These are phyloP conservation scores for Penicillium flavigenum DNA, from an alignment of 495 filamentous ascomycete genomes.

Conservation along the genomic window DNA sequence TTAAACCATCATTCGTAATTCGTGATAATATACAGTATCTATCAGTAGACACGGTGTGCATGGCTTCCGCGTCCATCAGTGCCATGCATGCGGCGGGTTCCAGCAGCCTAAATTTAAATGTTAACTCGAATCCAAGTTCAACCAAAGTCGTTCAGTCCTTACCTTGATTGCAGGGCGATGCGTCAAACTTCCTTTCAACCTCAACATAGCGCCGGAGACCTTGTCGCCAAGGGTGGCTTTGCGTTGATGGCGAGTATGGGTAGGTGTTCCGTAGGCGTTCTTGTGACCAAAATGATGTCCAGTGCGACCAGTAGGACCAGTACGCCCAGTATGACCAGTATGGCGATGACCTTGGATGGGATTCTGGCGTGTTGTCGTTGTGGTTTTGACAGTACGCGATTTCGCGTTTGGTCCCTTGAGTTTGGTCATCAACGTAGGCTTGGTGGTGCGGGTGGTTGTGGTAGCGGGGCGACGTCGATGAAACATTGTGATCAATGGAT, in stretches of 20 bases:
- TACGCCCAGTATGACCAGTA: background rate
- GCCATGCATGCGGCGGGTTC: slow-evolving; percentile 68
- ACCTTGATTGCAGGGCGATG: slow-evolving; percentile 63
- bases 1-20: background rate
- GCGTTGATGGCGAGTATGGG: slow-evolving; percentile 56
- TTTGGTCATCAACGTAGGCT: slow-evolving; percentile 46
- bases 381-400: slow-evolving; percentile 31
- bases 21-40: slow-evolving; percentile 2
- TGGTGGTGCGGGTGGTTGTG: slow-evolving; percentile 41
- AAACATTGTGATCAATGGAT: slow-evolving; percentile 25
- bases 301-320: background rate
- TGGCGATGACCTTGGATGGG: background rate
- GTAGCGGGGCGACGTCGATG: slow-evolving; percentile 27
- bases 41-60: slow-evolving; percentile 30
- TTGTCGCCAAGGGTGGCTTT: slow-evolving; percentile 64
- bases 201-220: slow-evolving; percentile 66
- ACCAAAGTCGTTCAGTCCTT: slow-evolving; percentile 1
- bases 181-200: slow-evolving; percentile 62
- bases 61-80: slow-evolving; percentile 61
- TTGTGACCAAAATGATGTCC: slow-evolving; percentile 6
- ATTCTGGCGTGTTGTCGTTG: slow-evolving; percentile 24
- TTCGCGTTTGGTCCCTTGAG: slow-evolving; percentile 30
- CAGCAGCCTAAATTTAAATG: slow-evolving; percentile 56
- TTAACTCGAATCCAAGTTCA: slow-evolving; percentile 5
- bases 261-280: slow-evolving; percentile 12